Evolutionary conservation across 2,329 filamentous ascomycete species (phyloP).

Genomic region (Fusarium anguioides): DNA sequence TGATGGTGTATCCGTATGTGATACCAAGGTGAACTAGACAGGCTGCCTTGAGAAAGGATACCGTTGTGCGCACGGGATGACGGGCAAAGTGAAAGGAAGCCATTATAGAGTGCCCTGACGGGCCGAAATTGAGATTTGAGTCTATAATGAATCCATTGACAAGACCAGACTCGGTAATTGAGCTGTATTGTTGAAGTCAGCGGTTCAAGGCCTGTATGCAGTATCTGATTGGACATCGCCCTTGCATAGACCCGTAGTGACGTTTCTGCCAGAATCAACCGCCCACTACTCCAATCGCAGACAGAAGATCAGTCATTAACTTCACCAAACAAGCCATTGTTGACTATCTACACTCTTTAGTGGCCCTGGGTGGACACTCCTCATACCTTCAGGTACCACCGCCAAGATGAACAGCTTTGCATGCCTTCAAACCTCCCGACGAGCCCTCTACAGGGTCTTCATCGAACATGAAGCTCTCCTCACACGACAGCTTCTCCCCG

Average conservation of each 20-base stretch:
- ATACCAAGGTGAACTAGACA: slow-evolving; percentile 58
- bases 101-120: slow-evolving; percentile 26
- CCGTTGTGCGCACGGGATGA: slow-evolving; percentile 53
- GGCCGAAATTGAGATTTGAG: not conserved
- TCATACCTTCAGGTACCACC: not conserved
- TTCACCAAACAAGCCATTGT: slow-evolving; percentile 28
- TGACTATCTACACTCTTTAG: slow-evolving; percentile 8
- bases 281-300: slow-evolving; percentile 21
- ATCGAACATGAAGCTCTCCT: slow-evolving; percentile 48
- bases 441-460: slow-evolving; percentile 61
- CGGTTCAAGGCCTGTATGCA: not conserved
- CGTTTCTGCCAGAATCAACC: slow-evolving; percentile 43
- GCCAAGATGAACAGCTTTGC: slow-evolving; percentile 52
- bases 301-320: slow-evolving; percentile 21
- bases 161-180: not conserved
- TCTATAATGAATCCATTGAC: slow-evolving; percentile 15
- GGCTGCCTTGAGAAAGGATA: slow-evolving; percentile 52
- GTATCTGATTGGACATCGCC: slow-evolving; percentile 31
- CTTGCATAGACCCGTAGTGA: slow-evolving; percentile 31
- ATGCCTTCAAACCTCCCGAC: slow-evolving; percentile 58
- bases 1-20: slow-evolving; percentile 71
- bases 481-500: slow-evolving; percentile 36
- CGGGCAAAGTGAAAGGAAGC: slow-evolving; percentile 51
- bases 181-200: slow-evolving; percentile 18
- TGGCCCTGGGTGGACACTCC: not conserved